These are phyloP conservation scores for Ogataea zsoltii DNA, from an alignment of 805 yeast genomes.

Conservation along the genomic window DNA sequence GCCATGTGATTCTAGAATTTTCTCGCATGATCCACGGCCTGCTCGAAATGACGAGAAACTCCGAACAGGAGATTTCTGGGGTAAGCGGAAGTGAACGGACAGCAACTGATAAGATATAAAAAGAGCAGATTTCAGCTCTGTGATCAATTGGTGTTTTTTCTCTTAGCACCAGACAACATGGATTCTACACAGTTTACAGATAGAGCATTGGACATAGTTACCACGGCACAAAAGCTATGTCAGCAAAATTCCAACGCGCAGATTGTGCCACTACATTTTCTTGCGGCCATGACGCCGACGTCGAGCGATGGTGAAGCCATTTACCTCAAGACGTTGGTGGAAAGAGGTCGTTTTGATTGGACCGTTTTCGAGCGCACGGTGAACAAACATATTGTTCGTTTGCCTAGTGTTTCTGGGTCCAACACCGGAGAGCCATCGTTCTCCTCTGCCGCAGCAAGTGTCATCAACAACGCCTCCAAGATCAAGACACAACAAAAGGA, in stretches of 20 bases:
- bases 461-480: conserved; percentile 72
- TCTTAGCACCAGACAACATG: conserved; percentile 39
- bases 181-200: conserved; percentile 86
- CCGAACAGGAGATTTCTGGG: conserved; percentile 3
- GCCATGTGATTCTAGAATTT: not conserved
- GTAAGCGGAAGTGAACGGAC: conserved; percentile 3
- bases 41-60: conserved; percentile 1
- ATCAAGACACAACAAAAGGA: conserved; percentile 88
- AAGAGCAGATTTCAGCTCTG: no score
- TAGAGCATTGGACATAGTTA: conserved; percentile 81
- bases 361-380: conserved; percentile 74
- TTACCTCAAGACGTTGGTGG: conserved; percentile 79
- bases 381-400: conserved; percentile 76
- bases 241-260: conserved; percentile 82
- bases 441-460: conserved; percentile 72
- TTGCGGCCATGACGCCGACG: conserved; percentile 85
- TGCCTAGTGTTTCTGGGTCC: conserved; percentile 88
- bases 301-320: conserved; percentile 55
- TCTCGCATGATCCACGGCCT: conserved; percentile 1
- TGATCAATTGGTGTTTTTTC: no score
- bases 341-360: conserved; percentile 89
- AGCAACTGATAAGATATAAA: not conserved
- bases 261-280: conserved; percentile 81
- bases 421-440: conserved; percentile 81
- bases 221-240: conserved; percentile 79